Percentiles rank a stretch among this genome's conserved stretches.
Conservation (phyloP, 495 filamentous ascomycete species). For the Thermothielavioides terrestris region DNA sequence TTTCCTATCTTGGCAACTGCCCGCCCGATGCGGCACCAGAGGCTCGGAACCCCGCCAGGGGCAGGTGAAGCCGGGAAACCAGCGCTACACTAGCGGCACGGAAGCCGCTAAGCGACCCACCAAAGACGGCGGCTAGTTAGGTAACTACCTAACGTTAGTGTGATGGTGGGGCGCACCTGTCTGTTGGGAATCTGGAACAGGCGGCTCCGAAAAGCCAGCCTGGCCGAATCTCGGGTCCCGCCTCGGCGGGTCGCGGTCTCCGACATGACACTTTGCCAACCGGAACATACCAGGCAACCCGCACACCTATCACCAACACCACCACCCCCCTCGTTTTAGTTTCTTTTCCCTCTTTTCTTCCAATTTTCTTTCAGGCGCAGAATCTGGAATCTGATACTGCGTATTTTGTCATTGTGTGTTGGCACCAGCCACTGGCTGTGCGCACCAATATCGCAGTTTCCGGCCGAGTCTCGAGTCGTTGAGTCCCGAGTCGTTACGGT, state of each 20-base stretch:
- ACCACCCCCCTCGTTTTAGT: background rate
- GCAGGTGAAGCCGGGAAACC: no score
- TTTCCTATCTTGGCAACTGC: background rate
- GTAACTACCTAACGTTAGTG: no score
- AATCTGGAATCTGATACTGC: background rate
- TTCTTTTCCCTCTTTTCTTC: background rate
- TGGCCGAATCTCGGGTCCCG: conserved; percentile 4
- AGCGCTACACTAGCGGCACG: conserved; percentile 1
- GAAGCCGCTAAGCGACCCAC: conserved; percentile 5
- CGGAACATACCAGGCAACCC: background rate
- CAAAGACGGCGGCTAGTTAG: background rate
- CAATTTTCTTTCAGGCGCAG: background rate
- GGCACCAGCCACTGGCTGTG: no score
- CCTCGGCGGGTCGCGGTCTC: no score
- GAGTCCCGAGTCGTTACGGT: conserved; percentile 6
- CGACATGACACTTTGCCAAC: no score
- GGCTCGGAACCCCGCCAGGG: no score
- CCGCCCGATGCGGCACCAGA: no score
- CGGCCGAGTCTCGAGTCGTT: no score
- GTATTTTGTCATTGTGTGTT: background rate
- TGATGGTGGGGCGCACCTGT: background rate
- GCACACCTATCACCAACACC: background rate
- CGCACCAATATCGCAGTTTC: no score
- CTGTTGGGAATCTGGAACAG: background rate
- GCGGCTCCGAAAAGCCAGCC: conserved; percentile 17